Evolutionary conservation across 2,329 filamentous ascomycete species (phyloP), one percentile per base, ranked within the genome.

Genomic region (Cladobotryum protrusum): DNA sequence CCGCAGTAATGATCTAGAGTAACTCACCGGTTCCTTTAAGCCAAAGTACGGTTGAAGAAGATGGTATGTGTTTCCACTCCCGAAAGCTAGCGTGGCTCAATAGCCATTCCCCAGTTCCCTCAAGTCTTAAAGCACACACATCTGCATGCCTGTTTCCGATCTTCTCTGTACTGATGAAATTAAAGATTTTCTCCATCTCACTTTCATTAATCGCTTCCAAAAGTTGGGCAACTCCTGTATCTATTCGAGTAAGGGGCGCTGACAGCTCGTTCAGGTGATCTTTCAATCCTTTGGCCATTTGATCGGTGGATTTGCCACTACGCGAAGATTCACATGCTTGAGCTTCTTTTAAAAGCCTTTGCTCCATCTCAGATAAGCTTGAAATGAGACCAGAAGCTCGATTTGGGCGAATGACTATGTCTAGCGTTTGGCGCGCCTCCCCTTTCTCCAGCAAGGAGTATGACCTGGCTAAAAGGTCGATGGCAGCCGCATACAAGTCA

Each of bases 21-120:
- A 6, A 43, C 44, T 33, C 4, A 50, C 49, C 37, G 3, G 37
- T 50, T 11, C 49, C 49, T 7, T 44, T 47, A 1, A 51, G 49
- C 4, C 44, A 50, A 15, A 51, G 40, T 6, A 43, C 12, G 14
- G 44, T 29, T 3, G 49, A 51, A 11, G 44, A 43, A 20, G 49
- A 51, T 5, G 39, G 12, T 9, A 40, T 15, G 0, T 39, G 7
- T 13, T 37, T 36, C 49, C 49, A 51, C 17, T 15, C 39, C 3
- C 6, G 24, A n/a, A 51, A 51, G 9, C 39, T 13, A 14, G 4
- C 1, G 19, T 40, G 37, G 8, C 0, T 19, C 6, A 51, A 15
- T 4, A 51, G 6, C 49, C 49, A 51, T 13, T 44, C 8, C 4
- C 49, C 49, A n/a, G 44, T 51, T 0, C 19, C 6, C 5, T 43